Evolutionary conservation across 2,329 filamentous ascomycete species (phyloP), one percentile per base, ranked within the genome.

Genomic region (Claviceps humidiphila): DNA sequence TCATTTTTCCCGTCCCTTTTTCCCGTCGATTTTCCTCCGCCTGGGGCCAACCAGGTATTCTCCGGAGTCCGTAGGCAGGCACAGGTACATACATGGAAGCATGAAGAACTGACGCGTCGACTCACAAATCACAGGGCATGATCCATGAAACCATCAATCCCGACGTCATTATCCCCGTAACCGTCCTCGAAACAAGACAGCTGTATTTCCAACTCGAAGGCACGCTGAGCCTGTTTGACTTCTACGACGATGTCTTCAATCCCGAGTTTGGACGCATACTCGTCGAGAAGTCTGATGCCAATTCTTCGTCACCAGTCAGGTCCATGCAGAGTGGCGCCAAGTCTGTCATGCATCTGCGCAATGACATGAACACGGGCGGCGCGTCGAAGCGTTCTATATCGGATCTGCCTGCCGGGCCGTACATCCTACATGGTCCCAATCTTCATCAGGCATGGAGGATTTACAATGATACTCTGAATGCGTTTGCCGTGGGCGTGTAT

Each of bases 111-210:
- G 24, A 54, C 50, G 20, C n/a, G 8, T 17, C 47, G 16, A 30
- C 34, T 39, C 54, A 22, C 16, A 3, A 34, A 14, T 13, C 22
- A 6, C 24, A 71, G 69, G 69, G 68, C 50, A 63, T 64, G 20
- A 70, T 71, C n/a, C 60, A 70, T 53, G 67, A 70, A 54, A 68
- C 64, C 37, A 70, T 71, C 54, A 66, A 70, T 22, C 63, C 69
- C 0, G 68, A 71, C 52, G 66, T 64, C 49, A 58, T 71, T 13
- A 60, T 71, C 16, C 69, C 69, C 8, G 66, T 71, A 20, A 71
- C 69, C 13, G 61, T 71, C 5, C 61, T 71, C 6, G 64, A 64
- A 26, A 66, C 68, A 0, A 59, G 65, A 4, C 68, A 71, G 56
- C 58, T 71, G 46, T 68, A 66, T 50, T 59, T 59, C 17, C 58